Percentiles rank a stretch among this genome's conserved stretches.
Evolutionary conservation across 2,329 filamentous ascomycete species (phyloP).

Genomic region (Graphilbum ipis-grandicollis): DNA sequence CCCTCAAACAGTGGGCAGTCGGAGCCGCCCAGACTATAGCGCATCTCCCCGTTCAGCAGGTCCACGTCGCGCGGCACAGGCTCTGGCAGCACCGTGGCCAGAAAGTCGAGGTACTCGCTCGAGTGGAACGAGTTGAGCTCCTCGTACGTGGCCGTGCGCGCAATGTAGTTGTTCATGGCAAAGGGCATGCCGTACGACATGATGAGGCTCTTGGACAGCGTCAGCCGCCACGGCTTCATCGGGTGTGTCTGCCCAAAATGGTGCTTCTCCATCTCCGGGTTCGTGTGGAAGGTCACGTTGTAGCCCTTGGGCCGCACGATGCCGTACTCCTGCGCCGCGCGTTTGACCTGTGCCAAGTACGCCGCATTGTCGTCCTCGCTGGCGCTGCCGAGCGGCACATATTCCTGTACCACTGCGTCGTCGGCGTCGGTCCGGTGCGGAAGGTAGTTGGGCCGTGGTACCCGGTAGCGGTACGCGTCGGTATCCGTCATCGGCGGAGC

Average conservation of each 20-base stretch:
- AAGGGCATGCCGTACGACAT: conserved; percentile 91
- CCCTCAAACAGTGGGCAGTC: conserved; percentile 97
- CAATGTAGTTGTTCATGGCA: conserved; percentile 87
- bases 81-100: conserved; percentile 53
- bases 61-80: conserved; percentile 48
- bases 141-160: conserved; percentile 69
- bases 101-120: conserved; percentile 77
- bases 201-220: conserved; percentile 85
- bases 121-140: conserved; percentile 80
- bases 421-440: conserved; percentile 35
- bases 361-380: conserved; percentile 36
- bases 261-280: conserved; percentile 85
- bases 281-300: conserved; percentile 89
- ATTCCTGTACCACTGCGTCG: conserved; percentile 33
- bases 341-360: conserved; percentile 40
- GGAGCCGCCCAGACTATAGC: conserved; percentile 75
- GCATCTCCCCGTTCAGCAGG: conserved; percentile 42
- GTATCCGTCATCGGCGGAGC: conserved; percentile 17
- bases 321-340: conserved; percentile 40
- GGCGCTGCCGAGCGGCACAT: conserved; percentile 30
- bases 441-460: conserved; percentile 42
- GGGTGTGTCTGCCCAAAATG: conserved; percentile 95
- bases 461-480: conserved; percentile 32
- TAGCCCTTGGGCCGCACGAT: conserved; percentile 72
- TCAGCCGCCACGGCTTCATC: conserved; percentile 98